phyloP scores from a whole-genome alignment of 2,329 filamentous ascomycete genomes.

The Mariannaea sp. region DNA sequence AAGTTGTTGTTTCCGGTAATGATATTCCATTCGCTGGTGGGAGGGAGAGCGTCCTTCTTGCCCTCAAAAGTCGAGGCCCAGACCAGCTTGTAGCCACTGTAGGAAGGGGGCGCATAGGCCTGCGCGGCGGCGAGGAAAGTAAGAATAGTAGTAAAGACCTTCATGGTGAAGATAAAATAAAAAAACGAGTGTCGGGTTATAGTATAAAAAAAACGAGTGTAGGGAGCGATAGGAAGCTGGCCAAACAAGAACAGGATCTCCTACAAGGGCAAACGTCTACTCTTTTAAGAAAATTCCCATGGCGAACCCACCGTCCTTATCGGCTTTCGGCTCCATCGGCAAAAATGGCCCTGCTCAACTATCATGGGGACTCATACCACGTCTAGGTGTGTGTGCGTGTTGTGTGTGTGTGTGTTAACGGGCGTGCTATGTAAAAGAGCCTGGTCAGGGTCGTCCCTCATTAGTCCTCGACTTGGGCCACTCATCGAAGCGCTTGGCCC shows the following conservation, averaged over 20 bases:
- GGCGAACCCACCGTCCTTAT: neutral
- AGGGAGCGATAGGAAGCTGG: neutral
- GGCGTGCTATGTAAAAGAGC: neutral
- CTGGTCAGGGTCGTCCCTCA: neutral
- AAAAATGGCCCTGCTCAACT: neutral
- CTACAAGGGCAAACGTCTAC: neutral
- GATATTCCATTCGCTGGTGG: slow-evolving; percentile 48
- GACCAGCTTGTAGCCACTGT: slow-evolving; percentile 45
- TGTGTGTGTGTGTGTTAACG: too few species aligned
- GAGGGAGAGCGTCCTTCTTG: slow-evolving; percentile 40
- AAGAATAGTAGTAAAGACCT: slow-evolving; percentile 35
- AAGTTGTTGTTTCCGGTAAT: slow-evolving; percentile 47
- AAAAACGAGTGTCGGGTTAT: neutral
- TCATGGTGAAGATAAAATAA: slow-evolving; percentile 30
- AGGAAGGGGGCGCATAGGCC: slow-evolving; percentile 46
- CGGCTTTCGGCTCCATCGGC: neutral
- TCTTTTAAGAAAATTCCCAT: neutral
- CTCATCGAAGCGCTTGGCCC: slow-evolving; percentile 5
- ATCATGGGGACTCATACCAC: too few species aligned
- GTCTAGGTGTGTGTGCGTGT: too few species aligned
- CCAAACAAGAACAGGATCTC: neutral
- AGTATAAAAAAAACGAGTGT: neutral
- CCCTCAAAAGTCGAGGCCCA: slow-evolving; percentile 54
- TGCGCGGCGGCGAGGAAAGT: slow-evolving; percentile 40
- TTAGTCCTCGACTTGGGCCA: neutral